Evolutionary conservation across 345 rosid species (phyloP).

Genomic region (Linum trigynum): DNA sequence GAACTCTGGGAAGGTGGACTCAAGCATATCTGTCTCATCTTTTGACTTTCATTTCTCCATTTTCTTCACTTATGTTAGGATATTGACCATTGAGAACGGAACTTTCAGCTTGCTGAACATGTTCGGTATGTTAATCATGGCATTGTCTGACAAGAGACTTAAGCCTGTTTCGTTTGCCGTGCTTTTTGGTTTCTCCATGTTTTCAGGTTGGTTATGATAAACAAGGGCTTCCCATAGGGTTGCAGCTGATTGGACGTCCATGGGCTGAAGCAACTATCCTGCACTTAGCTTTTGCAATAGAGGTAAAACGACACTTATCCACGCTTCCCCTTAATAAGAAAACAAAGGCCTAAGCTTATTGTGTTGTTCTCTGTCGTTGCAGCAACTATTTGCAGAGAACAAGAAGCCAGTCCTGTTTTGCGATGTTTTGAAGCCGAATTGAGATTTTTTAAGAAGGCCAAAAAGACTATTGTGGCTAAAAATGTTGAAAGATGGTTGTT

Average conservation of each 20-base stretch:
- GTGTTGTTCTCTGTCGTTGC: slow-evolving; percentile 16
- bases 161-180: not conserved
- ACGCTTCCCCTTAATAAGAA: not conserved
- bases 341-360: not conserved
- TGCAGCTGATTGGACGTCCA: slow-evolving; percentile 72
- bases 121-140: too few relatives aligned
- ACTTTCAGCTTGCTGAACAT: too few relatives aligned
- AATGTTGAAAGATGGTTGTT: too few relatives aligned
- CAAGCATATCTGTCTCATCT: too few relatives aligned
- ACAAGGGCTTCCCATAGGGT: slow-evolving; percentile 77
- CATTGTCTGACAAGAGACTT: too few relatives aligned
- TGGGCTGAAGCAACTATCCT: slow-evolving; percentile 79
- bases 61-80: not conserved
- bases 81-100: not conserved
- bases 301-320: slow-evolving; percentile 26
- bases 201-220: slow-evolving; percentile 75
- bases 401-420: slow-evolving; percentile 56
- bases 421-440: slow-evolving; percentile 39
- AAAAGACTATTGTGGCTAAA: too few relatives aligned
- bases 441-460: not conserved
- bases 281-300: slow-evolving; percentile 58
- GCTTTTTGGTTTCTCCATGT: not conserved
- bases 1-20: too few relatives aligned
- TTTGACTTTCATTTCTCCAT: not conserved
- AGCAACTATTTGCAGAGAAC: slow-evolving; percentile 48